Conservation (phyloP, 2,329 filamentous ascomycete genomes). For the Fusarium odoratissimum region DNA sequence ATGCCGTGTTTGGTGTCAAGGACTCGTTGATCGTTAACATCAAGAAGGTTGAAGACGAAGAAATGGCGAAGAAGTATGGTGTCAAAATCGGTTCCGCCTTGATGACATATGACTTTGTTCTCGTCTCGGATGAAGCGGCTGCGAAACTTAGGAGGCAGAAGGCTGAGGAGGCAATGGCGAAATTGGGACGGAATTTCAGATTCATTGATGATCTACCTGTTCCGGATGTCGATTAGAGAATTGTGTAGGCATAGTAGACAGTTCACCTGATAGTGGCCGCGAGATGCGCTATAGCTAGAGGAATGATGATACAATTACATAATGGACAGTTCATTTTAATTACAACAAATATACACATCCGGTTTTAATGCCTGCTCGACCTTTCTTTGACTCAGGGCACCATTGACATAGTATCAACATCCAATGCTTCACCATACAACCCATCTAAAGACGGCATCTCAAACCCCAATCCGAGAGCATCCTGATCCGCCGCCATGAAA, state of each 20-base stretch:
- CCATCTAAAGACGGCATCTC: background rate
- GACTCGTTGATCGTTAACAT: slow-evolving; percentile 16
- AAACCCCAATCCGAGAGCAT: background rate
- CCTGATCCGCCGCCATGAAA: slow-evolving; percentile 6
- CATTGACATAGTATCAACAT: background rate
- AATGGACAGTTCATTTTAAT: background rate
- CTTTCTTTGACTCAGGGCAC: background rate
- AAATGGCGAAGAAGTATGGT: slow-evolving; percentile 7
- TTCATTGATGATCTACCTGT: slow-evolving; percentile 19
- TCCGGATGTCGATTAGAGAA: slow-evolving; percentile 13
- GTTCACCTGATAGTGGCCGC: too few species aligned
- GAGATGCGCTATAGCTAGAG: fast-evolving
- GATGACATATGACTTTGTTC: slow-evolving; percentile 23
- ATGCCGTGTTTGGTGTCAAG: slow-evolving; percentile 28
- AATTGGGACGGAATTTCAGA: slow-evolving; percentile 8
- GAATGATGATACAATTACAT: too few species aligned
- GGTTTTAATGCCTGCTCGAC: fast-evolving
- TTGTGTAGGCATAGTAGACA: fast-evolving
- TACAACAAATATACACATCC: too few species aligned
- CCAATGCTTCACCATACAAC: background rate
- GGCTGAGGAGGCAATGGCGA: slow-evolving; percentile 20
- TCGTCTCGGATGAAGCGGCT: slow-evolving; percentile 13
- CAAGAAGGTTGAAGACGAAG: background rate
- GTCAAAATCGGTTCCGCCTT: slow-evolving; percentile 2
- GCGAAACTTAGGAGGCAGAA: slow-evolving; percentile 13